A percentile compares a stretch with the other conserved stretches of the same genome.
Evolutionary conservation across 2,329 filamentous ascomycete genomes (phyloP).

Genomic region (Tolypocladium paradoxum): DNA sequence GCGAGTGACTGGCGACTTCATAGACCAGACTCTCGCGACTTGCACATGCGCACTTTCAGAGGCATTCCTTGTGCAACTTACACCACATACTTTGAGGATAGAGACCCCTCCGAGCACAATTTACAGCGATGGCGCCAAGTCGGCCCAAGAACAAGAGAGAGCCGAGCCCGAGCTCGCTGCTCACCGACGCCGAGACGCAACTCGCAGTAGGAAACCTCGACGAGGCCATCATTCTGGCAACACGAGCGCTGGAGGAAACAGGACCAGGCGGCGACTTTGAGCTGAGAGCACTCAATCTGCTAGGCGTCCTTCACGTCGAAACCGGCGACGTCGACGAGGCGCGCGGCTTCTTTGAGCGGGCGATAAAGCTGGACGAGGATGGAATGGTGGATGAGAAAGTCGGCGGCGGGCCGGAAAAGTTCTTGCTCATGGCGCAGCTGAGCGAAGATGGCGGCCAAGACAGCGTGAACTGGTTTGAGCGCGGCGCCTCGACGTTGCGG

Average conservation of each 20-base stretch:
- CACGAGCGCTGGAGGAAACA: conserved; percentile 31
- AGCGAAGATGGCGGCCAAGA: conserved; percentile 59
- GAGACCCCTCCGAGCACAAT: not conserved
- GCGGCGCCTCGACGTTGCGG: conserved; percentile 62
- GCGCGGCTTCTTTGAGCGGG: conserved; percentile 58
- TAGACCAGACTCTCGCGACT: not conserved
- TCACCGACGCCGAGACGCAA: conserved; percentile 30
- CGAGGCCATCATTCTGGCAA: conserved; percentile 27
- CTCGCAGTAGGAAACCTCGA: conserved; percentile 31
- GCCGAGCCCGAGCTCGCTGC: conserved; percentile 15
- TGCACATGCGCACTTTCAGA: not conserved
- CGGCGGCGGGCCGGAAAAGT: conserved; percentile 86
- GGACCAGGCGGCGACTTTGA: conserved; percentile 37
- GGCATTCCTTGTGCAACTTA: not conserved
- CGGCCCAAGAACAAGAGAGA: conserved; percentile 26
- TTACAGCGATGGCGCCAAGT: conserved; percentile 27
- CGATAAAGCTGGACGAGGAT: conserved; percentile 66
- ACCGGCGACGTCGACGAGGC: conserved; percentile 71
- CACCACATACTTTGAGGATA: not conserved
- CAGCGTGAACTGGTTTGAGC: conserved; percentile 57
- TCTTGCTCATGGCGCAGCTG: conserved; percentile 87
- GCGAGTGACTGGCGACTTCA: not conserved
- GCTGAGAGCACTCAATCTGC: conserved; percentile 59
- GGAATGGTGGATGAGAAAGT: conserved; percentile 58
- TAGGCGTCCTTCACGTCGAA: conserved; percentile 76